Conservation (phyloP, 2,329 filamentous ascomycete genomes). For the Aspergillus sp. region DNA sequence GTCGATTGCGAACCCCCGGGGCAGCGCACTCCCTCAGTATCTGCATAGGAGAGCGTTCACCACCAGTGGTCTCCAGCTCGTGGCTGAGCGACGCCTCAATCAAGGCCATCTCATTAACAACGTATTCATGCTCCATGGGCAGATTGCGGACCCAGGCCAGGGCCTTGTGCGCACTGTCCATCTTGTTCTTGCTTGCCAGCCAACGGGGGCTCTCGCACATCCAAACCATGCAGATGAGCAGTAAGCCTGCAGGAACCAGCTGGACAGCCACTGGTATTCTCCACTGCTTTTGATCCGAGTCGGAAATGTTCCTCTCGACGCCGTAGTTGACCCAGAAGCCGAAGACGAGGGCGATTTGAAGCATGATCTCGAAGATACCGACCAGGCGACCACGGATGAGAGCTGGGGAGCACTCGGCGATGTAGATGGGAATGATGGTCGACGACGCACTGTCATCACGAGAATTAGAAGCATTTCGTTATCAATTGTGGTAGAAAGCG, state of each 20-base stretch:
- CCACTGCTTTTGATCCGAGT: constrained; percentile 30
- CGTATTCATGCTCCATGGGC: constrained; percentile 54
- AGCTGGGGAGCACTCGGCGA: constrained; percentile 55
- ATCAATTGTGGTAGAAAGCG: too few relatives aligned
- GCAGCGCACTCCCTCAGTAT: too few relatives aligned
- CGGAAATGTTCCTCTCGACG: constrained; percentile 37
- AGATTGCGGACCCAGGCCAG: constrained; percentile 48
- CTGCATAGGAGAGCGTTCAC: too few relatives aligned
- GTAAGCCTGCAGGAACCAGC: constrained; percentile 32
- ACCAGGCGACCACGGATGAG: constrained; percentile 56
- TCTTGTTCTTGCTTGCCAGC: constrained; percentile 66
- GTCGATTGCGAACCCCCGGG: too few relatives aligned
- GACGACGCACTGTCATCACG: constrained; percentile 37
- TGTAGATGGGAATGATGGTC: constrained; percentile 59
- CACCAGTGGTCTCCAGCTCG: too few relatives aligned
- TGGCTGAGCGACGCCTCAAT: too few relatives aligned
- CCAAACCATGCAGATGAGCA: constrained; percentile 57
- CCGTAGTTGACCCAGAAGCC: constrained; percentile 55
- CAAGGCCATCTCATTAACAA: constrained; percentile 66
- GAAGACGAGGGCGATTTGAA: constrained; percentile 48
- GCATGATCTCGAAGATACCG: constrained; percentile 54
- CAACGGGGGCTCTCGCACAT: constrained; percentile 65
- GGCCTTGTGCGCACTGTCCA: constrained; percentile 62
- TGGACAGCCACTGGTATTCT: constrained; percentile 36
- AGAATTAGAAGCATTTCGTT: too few relatives aligned